Conservation (phyloP, 805 yeast species). For the Cyberlindnera suaveolens region DNA sequence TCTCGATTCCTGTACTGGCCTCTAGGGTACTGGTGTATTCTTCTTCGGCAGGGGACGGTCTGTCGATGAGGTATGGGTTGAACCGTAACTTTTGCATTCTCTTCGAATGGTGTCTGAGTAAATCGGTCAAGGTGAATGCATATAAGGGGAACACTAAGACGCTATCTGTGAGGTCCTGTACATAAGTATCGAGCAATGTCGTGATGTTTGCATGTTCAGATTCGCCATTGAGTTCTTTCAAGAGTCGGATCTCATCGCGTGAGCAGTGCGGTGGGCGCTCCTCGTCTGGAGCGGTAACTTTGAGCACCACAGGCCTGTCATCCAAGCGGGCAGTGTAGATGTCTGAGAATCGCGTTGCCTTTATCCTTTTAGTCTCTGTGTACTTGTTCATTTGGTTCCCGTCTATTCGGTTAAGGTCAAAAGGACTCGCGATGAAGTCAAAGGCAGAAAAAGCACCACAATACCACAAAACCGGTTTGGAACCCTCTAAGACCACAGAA, state of each 20-base stretch:
- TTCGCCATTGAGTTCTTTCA: conserved; percentile 20
- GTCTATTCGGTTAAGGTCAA: neutral
- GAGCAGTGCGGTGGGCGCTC: conserved; percentile 50
- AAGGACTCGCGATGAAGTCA: too few species aligned
- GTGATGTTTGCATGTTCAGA: conserved; percentile 15
- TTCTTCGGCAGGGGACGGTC: neutral
- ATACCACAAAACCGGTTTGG: too few species aligned
- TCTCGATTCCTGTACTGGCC: conserved; percentile 14
- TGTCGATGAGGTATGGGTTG: conserved; percentile 27
- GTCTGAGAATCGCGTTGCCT: conserved; percentile 39
- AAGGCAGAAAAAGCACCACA: too few species aligned
- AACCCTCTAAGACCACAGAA: too few species aligned
- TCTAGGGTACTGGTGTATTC: conserved; percentile 13
- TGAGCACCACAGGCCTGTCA: conserved; percentile 33
- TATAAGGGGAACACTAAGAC: conserved; percentile 38
- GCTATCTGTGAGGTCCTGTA: conserved; percentile 27
- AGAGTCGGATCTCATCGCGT: conserved; percentile 36
- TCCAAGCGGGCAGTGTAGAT: conserved; percentile 27
- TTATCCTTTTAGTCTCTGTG: conserved; percentile 22
- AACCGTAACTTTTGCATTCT: conserved; percentile 20
- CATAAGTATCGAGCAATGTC: conserved; percentile 19
- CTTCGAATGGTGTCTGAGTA: conserved; percentile 29
- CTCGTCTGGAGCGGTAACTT: conserved; percentile 42
- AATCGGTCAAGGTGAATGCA: conserved; percentile 28
- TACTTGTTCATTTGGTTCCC: conserved; percentile 1